Evolutionary conservation across 2,329 filamentous ascomycete genomes (phyloP).

Genomic region (Gremmenia infestans): DNA sequence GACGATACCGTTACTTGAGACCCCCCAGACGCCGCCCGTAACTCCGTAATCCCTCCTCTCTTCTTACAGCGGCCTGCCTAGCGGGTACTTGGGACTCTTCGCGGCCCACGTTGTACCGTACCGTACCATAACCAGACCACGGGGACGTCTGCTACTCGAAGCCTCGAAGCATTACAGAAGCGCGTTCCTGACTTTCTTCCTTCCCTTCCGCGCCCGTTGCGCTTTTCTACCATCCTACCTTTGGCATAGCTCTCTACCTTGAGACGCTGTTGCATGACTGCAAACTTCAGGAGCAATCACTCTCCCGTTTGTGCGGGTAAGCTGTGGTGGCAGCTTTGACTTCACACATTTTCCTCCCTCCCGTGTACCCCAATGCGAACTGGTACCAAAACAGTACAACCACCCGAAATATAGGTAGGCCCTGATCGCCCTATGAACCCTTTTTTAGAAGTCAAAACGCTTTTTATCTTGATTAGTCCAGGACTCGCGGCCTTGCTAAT

Average conservation of each 20-base stretch:
- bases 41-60: background rate
- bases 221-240: background rate
- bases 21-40: constrained; percentile 6
- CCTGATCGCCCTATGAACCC: constrained; percentile 24
- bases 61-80: constrained; percentile 16
- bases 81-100: background rate
- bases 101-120: background rate
- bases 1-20: constrained; percentile 22
- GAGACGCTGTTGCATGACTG: constrained; percentile 14
- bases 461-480: constrained; percentile 18
- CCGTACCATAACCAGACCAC: constrained; percentile 12
- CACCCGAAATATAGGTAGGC: constrained; percentile 21
- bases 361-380: constrained; percentile 8
- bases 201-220: constrained; percentile 10
- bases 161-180: constrained; percentile 9
- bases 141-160: constrained; percentile 5
- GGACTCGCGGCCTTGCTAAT: constrained; percentile 26
- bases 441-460: constrained; percentile 13
- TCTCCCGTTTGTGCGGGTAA: constrained; percentile 21
- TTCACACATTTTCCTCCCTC: constrained; percentile 4
- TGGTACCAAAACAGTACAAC: constrained; percentile 11
- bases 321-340: constrained; percentile 8
- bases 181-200: constrained; percentile 9
- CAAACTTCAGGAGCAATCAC: constrained; percentile 15
- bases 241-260: background rate